Conservation (phyloP, 129 eudicot species). For the Ambrosia artemisiifolia region DNA sequence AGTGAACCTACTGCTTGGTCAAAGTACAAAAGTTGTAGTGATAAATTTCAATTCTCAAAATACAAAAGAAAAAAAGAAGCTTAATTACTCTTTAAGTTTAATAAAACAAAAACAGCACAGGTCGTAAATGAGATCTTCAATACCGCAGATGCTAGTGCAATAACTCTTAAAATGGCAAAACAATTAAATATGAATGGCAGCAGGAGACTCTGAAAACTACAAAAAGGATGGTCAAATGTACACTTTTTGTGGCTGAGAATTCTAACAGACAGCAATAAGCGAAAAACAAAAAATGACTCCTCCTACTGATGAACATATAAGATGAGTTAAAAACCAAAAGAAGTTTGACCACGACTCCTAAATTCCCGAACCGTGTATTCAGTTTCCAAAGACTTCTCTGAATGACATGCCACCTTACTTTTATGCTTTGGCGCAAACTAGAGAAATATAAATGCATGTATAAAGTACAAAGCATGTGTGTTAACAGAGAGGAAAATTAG, state of each 20-base stretch:
- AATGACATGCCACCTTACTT: not conserved
- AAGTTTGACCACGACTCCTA: not conserved
- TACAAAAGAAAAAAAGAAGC: no score
- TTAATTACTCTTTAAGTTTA: not conserved
- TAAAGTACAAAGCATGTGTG: constrained; percentile 5
- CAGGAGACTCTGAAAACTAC: not conserved
- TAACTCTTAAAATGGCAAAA: not conserved
- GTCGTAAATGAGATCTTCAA: not conserved
- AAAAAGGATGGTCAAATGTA: not conserved
- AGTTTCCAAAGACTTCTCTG: not conserved
- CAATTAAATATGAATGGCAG: not conserved
- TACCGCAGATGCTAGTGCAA: not conserved
- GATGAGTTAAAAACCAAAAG: not conserved
- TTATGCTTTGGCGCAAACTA: not conserved
- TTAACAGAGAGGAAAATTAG: not conserved
- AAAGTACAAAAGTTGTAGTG: constrained; percentile 4
- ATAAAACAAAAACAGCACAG: constrained; percentile 6
- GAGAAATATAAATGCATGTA: not conserved
- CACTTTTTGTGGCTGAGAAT: not conserved
- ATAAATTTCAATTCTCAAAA: not conserved
- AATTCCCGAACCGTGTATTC: constrained; percentile 6
- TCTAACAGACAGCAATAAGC: not conserved
- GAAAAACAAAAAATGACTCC: not conserved
- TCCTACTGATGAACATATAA: not conserved
- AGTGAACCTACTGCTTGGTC: not conserved